phyloP scores from a whole-genome alignment of 345 rosid species.

The Noccaea bulbosa region DNA sequence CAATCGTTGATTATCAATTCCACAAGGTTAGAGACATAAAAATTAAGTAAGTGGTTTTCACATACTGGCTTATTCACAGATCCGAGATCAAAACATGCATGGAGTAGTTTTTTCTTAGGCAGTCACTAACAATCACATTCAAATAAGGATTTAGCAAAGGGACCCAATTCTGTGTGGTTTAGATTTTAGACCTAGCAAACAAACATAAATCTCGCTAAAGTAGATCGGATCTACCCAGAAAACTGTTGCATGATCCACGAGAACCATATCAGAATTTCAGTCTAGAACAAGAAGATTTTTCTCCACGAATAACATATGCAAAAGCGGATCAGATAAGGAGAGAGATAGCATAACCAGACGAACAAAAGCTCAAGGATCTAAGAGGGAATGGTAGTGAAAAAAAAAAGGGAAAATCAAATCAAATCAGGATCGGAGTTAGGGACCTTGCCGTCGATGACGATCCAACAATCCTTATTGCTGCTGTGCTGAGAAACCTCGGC shows the following conservation, averaged over 20 bases:
- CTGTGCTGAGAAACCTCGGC: constrained; percentile 79
- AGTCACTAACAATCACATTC: constrained; percentile 1
- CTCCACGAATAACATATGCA: background rate
- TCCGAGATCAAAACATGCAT: constrained; percentile 17
- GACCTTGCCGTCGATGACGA: constrained; percentile 88
- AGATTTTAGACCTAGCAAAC: background rate
- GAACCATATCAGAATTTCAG: background rate
- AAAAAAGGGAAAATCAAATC: background rate
- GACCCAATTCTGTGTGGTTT: background rate
- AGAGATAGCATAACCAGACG: background rate
- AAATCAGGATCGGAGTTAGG: background rate
- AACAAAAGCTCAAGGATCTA: background rate
- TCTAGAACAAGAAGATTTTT: background rate
- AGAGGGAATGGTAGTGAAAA: background rate
- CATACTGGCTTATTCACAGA: background rate
- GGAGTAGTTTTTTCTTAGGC: background rate
- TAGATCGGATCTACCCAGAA: constrained; percentile 19
- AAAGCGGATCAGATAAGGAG: background rate
- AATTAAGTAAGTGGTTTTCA: background rate
- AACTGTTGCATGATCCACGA: background rate
- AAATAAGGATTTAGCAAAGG: background rate
- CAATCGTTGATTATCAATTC: no score
- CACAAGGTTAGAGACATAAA: background rate
- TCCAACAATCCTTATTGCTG: constrained; percentile 76
- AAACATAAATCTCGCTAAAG: background rate